phyloP scores from a whole-genome alignment of 192 early-diverging fungal genomes.

The Umbelopsis vinacea region DNA sequence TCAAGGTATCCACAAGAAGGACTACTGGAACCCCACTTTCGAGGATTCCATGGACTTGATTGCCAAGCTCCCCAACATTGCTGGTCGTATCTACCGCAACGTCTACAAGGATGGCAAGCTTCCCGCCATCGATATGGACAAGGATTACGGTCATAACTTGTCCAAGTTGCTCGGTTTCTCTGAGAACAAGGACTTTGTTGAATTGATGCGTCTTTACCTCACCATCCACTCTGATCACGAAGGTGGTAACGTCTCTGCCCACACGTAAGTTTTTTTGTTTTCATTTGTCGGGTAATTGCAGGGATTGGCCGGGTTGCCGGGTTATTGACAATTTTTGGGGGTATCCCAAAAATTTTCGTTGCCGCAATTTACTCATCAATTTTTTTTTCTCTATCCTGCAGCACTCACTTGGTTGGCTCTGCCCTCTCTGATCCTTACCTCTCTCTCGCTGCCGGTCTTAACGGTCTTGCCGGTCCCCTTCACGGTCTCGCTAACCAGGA shows the following conservation, averaged over 20 bases:
- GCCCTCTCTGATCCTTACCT: conserved; percentile 99
- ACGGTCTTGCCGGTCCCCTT: conserved; percentile 97
- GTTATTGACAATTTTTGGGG: conserved; percentile 15
- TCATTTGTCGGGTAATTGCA: background rate
- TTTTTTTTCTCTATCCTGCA: conserved; percentile 20
- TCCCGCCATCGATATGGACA: conserved; percentile 79
- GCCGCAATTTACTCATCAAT: background rate
- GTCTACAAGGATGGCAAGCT: conserved; percentile 97
- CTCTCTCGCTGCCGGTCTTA: conserved; percentile 94
- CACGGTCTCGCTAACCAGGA: conserved; percentile 99
- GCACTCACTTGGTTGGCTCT: conserved; percentile 82
- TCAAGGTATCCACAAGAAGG: conserved; percentile 85
- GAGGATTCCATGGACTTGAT: conserved; percentile 99
- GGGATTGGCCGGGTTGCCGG: conserved; percentile 7
- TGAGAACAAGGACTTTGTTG: conserved; percentile 88
- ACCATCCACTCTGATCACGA: conserved; percentile 99
- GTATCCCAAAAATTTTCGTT: background rate
- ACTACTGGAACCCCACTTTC: conserved; percentile 97
- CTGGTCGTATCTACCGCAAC: conserved; percentile 99
- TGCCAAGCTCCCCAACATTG: conserved; percentile 96
- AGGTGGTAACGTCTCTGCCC: conserved; percentile 99
- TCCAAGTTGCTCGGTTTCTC: conserved; percentile 91
- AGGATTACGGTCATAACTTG: conserved; percentile 97
- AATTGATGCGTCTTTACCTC: conserved; percentile 98
- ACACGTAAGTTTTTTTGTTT: conserved; percentile 62